Evolutionary conservation across 2,329 filamentous ascomycete species (phyloP).

Genomic region (Hymenoscyphus infarciens): DNA sequence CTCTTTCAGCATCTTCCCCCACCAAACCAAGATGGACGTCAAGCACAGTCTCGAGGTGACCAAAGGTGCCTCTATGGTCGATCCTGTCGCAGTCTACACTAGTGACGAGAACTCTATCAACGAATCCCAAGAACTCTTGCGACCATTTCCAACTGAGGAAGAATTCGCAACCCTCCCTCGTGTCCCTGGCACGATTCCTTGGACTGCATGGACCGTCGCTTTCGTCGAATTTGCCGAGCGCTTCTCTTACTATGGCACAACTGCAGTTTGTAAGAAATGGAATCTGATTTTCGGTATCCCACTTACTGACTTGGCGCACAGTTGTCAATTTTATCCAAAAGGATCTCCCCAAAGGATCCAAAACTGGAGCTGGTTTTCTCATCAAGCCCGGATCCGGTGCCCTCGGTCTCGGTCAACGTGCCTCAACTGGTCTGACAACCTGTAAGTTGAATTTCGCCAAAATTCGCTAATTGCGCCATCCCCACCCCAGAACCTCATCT

Average conservation of each 20-base stretch:
- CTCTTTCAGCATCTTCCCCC: neutral
- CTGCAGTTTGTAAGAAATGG: constrained; percentile 49
- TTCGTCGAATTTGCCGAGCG: constrained; percentile 62
- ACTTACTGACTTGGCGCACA: constrained; percentile 20
- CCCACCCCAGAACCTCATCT: neutral
- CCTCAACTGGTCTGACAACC: constrained; percentile 46
- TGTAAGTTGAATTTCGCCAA: constrained; percentile 35
- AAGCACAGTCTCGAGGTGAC: constrained; percentile 18
- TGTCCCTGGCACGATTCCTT: constrained; percentile 47
- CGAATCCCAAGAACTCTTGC: constrained; percentile 9
- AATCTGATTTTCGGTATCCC: neutral
- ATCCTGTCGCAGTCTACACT: neutral
- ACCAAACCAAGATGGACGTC: constrained; percentile 13
- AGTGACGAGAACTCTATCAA: constrained; percentile 9
- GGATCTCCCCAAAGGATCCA: constrained; percentile 40
- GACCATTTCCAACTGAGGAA: constrained; percentile 51
- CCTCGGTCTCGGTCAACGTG: constrained; percentile 45
- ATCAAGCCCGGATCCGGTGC: constrained; percentile 36
- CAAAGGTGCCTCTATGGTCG: constrained; percentile 14
- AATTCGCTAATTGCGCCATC: neutral
- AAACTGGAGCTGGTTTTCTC: constrained; percentile 41
- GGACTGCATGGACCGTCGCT: constrained; percentile 44
- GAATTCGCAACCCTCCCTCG: constrained; percentile 57
- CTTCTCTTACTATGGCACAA: constrained; percentile 62
- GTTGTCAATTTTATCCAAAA: constrained; percentile 50